phyloP scores from a whole-genome alignment of 1,139 yeast genomes.

The Kodamaea suecica region DNA sequence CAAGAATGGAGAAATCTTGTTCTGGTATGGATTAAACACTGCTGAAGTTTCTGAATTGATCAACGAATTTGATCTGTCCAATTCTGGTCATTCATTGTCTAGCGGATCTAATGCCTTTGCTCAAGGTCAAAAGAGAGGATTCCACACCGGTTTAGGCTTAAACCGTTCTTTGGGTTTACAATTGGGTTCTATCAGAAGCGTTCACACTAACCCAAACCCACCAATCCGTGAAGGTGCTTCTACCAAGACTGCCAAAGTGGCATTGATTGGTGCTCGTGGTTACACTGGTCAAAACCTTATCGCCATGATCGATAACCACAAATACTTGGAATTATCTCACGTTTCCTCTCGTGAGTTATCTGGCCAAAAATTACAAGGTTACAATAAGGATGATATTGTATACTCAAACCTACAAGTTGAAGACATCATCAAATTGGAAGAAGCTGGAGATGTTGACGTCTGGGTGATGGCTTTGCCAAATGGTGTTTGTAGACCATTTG shows the following conservation, averaged over 20 bases:
- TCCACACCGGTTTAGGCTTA: constrained; percentile 22
- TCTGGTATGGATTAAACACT: constrained; percentile 90
- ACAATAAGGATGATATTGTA: constrained; percentile 72
- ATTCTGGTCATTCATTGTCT: constrained; percentile 34
- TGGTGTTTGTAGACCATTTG: constrained; percentile 97
- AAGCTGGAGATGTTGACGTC: constrained; percentile 75
- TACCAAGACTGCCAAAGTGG: constrained; percentile 65
- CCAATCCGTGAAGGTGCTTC: constrained; percentile 64
- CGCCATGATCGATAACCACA: constrained; percentile 81
- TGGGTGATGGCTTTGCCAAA: constrained; percentile 99
- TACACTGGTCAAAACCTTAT: constrained; percentile 94
- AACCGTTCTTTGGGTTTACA: constrained; percentile 13
- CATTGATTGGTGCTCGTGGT: constrained; percentile 97
- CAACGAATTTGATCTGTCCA: constrained; percentile 52
- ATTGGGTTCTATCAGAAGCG: constrained; percentile 11
- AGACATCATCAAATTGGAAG: constrained; percentile 77
- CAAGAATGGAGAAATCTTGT: constrained; percentile 82
- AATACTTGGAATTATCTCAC: constrained; percentile 80
- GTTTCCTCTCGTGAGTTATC: constrained; percentile 93
- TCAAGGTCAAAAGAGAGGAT: constrained; percentile 17
- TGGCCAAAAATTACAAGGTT: constrained; percentile 84
- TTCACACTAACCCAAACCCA: constrained; percentile 63
- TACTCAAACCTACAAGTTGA: constrained; percentile 87
- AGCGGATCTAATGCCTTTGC: constrained; percentile 41
- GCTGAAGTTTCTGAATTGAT: constrained; percentile 64